phyloP scores from a whole-genome alignment of 2,329 filamentous ascomycete genomes.

The Diplocarpon rosae region DNA sequence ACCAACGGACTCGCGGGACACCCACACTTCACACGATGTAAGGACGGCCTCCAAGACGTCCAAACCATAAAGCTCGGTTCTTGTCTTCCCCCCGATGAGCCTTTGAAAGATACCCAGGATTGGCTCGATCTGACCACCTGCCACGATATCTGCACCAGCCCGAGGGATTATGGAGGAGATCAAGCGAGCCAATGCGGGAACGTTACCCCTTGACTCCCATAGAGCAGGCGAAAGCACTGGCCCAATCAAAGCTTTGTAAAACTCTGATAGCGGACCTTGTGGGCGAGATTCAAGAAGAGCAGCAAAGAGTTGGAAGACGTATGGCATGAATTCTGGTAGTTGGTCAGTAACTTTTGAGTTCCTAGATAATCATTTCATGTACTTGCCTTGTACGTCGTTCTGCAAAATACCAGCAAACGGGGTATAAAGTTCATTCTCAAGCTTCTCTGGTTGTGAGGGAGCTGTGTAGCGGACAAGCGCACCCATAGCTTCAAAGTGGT shows the following conservation, averaged over 20 bases:
- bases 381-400: slow-evolving; percentile 66
- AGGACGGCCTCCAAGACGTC: slow-evolving; percentile 80
- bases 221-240: slow-evolving; percentile 71
- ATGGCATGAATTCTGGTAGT: slow-evolving; percentile 74
- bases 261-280: slow-evolving; percentile 62
- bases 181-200: slow-evolving; percentile 80
- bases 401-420: slow-evolving; percentile 73
- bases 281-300: slow-evolving; percentile 82
- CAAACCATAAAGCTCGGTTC: slow-evolving; percentile 73
- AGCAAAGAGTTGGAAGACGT: slow-evolving; percentile 91
- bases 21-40: slow-evolving; percentile 58
- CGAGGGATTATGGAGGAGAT: slow-evolving; percentile 75
- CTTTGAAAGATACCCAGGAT: slow-evolving; percentile 96
- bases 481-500: slow-evolving; percentile 89
- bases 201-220: slow-evolving; percentile 89
- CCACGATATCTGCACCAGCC: slow-evolving; percentile 59
- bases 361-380: no score
- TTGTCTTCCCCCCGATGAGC: slow-evolving; percentile 49
- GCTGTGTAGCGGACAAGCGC: slow-evolving; percentile 72
- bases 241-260: slow-evolving; percentile 68
- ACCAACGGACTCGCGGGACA: slow-evolving; percentile 11
- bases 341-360: slow-evolving; percentile 28
- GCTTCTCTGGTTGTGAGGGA: slow-evolving; percentile 55
- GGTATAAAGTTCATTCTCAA: slow-evolving; percentile 72
- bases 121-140: slow-evolving; percentile 72